A percentile compares a stretch with the other conserved stretches of the same genome.
phyloP scores from a whole-genome alignment of 768 basidiomycete genomes.

The Trichaptum fuscoviolaceum region DNA sequence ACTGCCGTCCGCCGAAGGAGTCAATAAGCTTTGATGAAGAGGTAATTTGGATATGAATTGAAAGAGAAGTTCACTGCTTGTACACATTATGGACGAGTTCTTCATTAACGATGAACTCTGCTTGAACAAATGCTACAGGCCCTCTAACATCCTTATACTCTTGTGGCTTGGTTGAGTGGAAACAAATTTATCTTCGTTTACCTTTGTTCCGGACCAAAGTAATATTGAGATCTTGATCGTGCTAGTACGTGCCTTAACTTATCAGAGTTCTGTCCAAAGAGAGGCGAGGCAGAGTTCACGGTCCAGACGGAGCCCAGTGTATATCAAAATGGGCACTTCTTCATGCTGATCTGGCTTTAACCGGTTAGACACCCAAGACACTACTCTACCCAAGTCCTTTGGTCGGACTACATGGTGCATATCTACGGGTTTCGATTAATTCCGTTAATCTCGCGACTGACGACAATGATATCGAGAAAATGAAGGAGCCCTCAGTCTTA shows the following conservation, averaged over 20 bases:
- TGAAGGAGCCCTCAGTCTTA: no score
- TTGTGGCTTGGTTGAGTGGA: not conserved
- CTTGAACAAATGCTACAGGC: not conserved
- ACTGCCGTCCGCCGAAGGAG: slow-evolving; percentile 27
- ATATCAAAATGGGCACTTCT: no score
- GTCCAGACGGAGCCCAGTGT: not conserved
- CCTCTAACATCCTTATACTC: not conserved
- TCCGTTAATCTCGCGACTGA: no score
- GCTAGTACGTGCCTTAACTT: not conserved
- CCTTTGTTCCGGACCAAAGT: not conserved
- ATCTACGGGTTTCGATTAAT: no score
- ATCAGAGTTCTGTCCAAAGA: not conserved
- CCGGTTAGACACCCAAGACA: no score
- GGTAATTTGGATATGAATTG: not conserved
- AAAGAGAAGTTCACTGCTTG: not conserved
- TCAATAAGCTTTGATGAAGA: slow-evolving; percentile 11
- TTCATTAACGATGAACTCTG: not conserved
- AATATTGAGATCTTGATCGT: not conserved
- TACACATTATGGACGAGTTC: not conserved
- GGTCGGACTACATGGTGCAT: no score
- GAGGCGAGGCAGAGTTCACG: not conserved
- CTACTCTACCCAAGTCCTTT: no score
- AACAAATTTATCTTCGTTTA: not conserved
- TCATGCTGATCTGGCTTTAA: no score
- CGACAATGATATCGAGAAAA: no score